These are phyloP conservation scores for Priceomyces melissophilus DNA, from an alignment of 805 yeast genomes.

Conservation along the genomic window DNA sequence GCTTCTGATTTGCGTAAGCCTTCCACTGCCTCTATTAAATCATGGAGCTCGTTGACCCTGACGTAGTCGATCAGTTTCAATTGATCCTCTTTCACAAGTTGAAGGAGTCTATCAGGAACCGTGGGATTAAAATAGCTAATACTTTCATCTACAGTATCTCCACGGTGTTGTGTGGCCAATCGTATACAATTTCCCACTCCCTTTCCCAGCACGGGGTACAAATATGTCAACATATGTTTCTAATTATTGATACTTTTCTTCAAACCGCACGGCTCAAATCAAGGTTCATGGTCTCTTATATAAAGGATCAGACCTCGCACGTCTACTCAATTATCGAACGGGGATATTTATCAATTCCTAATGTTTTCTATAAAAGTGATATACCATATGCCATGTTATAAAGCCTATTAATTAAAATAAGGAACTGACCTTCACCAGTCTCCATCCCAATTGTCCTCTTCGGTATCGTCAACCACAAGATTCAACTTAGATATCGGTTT, in stretches of 20 bases:
- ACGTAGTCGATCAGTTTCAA: slow-evolving; percentile 9
- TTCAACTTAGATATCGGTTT: slow-evolving; percentile 22
- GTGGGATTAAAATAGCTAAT: slow-evolving; percentile 9
- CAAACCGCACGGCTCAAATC: too few relatives aligned
- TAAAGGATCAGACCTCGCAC: too few relatives aligned
- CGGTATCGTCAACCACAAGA: slow-evolving; percentile 26
- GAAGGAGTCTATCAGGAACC: slow-evolving; percentile 6
- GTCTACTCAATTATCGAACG: too few relatives aligned
- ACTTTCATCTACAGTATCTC: background rate
- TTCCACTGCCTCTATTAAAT: slow-evolving; percentile 3
- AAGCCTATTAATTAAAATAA: too few relatives aligned
- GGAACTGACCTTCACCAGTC: slow-evolving; percentile 15
- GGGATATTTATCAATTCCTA: too few relatives aligned
- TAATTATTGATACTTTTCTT: background rate
- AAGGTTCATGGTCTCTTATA: too few relatives aligned
- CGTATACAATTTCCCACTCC: slow-evolving; percentile 2
- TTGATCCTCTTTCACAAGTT: background rate
- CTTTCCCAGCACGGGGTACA: slow-evolving; percentile 2
- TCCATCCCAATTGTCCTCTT: slow-evolving; percentile 30
- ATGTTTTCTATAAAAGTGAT: too few relatives aligned
- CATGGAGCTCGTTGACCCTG: slow-evolving; percentile 6
- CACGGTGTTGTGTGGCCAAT: background rate
- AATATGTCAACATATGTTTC: background rate
- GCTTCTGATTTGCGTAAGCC: background rate
- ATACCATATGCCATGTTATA: too few relatives aligned